Conservation (phyloP, 2,329 filamentous ascomycete species). For the Fusarium burgessii region DNA sequence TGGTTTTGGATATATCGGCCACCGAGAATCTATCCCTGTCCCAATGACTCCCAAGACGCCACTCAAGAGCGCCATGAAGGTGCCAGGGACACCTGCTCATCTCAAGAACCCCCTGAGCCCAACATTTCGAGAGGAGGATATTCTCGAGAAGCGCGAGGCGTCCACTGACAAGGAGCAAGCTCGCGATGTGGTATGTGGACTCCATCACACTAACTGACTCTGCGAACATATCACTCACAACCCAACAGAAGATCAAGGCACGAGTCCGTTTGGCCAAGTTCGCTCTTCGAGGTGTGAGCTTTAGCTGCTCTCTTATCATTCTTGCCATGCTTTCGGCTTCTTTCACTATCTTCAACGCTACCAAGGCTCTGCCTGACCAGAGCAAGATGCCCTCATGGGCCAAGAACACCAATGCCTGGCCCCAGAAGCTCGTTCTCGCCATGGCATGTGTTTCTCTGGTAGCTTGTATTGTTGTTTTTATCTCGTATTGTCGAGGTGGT, state of each 20-base stretch:
- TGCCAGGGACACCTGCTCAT: conserved; percentile 83
- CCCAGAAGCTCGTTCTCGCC: conserved; percentile 84
- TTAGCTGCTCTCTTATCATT: conserved; percentile 95
- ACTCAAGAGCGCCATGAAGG: conserved; percentile 90
- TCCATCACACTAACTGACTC: background rate
- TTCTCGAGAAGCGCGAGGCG: conserved; percentile 86
- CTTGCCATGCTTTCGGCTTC: conserved; percentile 90
- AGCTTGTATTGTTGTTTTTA: conserved; percentile 83
- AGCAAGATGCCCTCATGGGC: conserved; percentile 91
- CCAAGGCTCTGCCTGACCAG: conserved; percentile 77
- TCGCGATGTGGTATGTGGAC: conserved; percentile 80
- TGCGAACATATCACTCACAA: conserved; percentile 43
- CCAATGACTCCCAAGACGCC: conserved; percentile 80
- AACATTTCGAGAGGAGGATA: conserved; percentile 88
- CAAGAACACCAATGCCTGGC: conserved; percentile 82
- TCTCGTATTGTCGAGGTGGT: conserved; percentile 88
- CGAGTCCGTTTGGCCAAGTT: conserved; percentile 94
- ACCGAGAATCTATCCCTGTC: conserved; percentile 68
- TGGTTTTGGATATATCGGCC: conserved; percentile 90
- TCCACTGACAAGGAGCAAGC: conserved; percentile 88
- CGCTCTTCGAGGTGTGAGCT: conserved; percentile 93
- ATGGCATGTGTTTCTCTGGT: conserved; percentile 85
- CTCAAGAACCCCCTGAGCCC: conserved; percentile 86
- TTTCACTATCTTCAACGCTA: conserved; percentile 92
- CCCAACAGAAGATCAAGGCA: conserved; percentile 84